Base-by-base conservation (phyloP, 495 filamentous ascomycete genomes). In the Annulohypoxylon nitens region DNA sequence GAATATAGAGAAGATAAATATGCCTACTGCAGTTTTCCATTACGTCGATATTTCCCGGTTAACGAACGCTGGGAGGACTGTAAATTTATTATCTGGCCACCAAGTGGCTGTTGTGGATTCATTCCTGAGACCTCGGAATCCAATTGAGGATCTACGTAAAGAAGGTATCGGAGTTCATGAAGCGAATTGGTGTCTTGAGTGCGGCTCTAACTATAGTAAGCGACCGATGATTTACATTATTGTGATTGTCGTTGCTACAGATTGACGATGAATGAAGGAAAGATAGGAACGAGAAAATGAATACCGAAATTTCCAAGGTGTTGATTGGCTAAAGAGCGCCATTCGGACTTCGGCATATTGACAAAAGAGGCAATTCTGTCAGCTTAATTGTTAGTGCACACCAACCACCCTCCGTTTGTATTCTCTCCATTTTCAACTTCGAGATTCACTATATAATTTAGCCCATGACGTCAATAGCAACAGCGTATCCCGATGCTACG, bases 1-100 rank as follows among this genome's bases (percentile, higher is more conserved):
- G 14, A 30, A 4, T 2, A 26, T 1, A 43, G 34, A 12, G 36
- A 23, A 34, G 12, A 12, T 41, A 26, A 47, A 58, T 39, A 62
- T 57, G 61, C 71, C 14, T 70, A 80, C 66, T 80, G 78, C 12
- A 80, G 43, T 67, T 78, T 80, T 34, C 78, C 78, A 69, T 80
- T 80, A 9, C 78, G 76, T 39, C 78, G 53, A 51, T 80, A 77
- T 61, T 64, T 78, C 30, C 70, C 67, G 1, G 72, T 78, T 39
- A 80, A 58, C 50, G 55, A 37, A 39, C 48, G 64, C 33, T 57
- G 16, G 3, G 66, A 43, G 54, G 64, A 33, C 34, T 74, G 74
- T 51, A 80, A 62, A 64, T 80, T 71, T 70, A 80, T 73, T 48
- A 78, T 78, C 64, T 77, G 74, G 50, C 74, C 78, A 47, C 78